Evolutionary conservation across 805 yeast genomes (phyloP), one percentile per base, ranked within the genome.

Genomic region (Kluyveromyces starmeri): DNA sequence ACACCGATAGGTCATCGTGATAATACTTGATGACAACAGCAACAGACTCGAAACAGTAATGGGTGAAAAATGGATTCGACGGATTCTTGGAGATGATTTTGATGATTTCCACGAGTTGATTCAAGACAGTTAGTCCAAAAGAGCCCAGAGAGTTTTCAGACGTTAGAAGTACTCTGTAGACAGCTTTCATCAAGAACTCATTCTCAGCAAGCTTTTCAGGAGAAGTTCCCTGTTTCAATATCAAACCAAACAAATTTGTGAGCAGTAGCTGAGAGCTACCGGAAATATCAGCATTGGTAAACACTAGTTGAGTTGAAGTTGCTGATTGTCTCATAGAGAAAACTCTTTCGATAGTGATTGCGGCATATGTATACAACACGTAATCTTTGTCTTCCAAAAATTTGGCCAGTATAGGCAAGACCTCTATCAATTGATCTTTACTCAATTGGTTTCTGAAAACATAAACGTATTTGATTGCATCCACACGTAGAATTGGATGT

Each of bases 191-290:
- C 51, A 92, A 66, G 53, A 84, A 92, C 53, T 92, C 98, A 58
- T 92, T 92, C 53, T 92, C 97, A 0, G 96, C 86, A 34, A 94
- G 64, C 52, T 86, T 89, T 54, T 86, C 96, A 0, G 97, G 96
- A 1, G 84, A 62, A 2, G 64, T 55, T 7, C 72, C 68, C 39
- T 71, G 72, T 38, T 66, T 64, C 37, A 79, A 64, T 30, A 89
- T 78, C 31, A 84, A 66, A 23, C 68, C 62, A 46, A 92, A 81
- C 28, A 89, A 63, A 40, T 72, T 78, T 23, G 68, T 68, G 33
- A 89, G 62, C 28, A 89, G 59, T 18, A 74, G 74, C 42, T 73
- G 69, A 2, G 74, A 67, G 34, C 78, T 69, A 2, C 78, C 72
- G 20, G 74, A 68, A 15, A 94, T 65, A 58, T 92, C 98, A 7